These are phyloP conservation scores for Fusarium pseudograminearum DNA, from an alignment of 2,329 filamentous ascomycete species.

Conservation along the genomic window DNA sequence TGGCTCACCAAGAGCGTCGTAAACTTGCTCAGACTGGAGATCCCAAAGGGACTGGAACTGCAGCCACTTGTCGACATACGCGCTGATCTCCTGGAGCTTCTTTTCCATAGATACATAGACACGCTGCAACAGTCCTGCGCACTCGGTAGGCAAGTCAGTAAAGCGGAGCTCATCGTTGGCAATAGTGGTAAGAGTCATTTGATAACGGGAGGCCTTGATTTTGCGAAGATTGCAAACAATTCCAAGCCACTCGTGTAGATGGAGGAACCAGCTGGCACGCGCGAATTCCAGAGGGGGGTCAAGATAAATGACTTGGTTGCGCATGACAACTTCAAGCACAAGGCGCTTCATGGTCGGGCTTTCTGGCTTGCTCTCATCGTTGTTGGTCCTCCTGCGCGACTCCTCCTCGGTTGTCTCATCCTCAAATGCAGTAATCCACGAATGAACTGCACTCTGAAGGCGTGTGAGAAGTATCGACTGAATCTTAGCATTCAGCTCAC, in stretches of 20 bases:
- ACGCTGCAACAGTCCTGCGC: conserved; percentile 80
- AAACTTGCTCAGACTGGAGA: conserved; percentile 94
- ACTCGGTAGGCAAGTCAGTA: conserved; percentile 84
- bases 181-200: conserved; percentile 81
- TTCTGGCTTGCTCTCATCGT: conserved; percentile 62
- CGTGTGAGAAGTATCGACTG: conserved; percentile 83
- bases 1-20: conserved; percentile 90
- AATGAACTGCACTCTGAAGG: conserved; percentile 82
- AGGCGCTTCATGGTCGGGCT: conserved; percentile 77
- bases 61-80: conserved; percentile 97
- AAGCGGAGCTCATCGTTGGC: conserved; percentile 79
- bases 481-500: conserved; percentile 86
- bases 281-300: conserved; percentile 94
- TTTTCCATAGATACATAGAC: conserved; percentile 88
- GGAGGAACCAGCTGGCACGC: conserved; percentile 90
- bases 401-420: conserved; percentile 67
- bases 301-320: conserved; percentile 96
- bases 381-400: conserved; percentile 63
- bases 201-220: conserved; percentile 94
- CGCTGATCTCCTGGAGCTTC: conserved; percentile 81
- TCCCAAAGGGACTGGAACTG: conserved; percentile 99
- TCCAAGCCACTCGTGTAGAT: conserved; percentile 93
- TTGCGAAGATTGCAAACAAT: conserved; percentile 92
- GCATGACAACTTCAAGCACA: conserved; percentile 95
- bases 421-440: conserved; percentile 90